Evolutionary conservation across 1,139 yeast species (phyloP).

Genomic region (Geotrichum europaeum): DNA sequence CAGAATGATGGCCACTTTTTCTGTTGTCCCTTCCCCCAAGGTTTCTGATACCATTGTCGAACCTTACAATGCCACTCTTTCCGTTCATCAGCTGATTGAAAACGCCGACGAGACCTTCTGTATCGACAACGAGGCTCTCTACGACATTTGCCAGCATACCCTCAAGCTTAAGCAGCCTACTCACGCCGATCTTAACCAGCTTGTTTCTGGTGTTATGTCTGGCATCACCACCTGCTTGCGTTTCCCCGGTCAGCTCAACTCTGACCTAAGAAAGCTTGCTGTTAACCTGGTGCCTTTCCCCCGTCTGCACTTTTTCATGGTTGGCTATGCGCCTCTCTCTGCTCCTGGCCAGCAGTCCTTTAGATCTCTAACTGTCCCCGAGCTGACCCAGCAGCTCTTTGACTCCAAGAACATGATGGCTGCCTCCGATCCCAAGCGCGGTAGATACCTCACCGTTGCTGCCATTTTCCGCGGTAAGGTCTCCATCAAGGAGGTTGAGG

Average conservation of each 20-base stretch:
- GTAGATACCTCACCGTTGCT: conserved; percentile 42
- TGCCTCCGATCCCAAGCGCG: conserved; percentile 41
- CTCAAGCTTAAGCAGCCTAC: conserved; percentile 38
- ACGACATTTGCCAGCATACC: conserved; percentile 40
- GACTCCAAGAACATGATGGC: conserved; percentile 43
- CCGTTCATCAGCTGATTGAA: conserved; percentile 43
- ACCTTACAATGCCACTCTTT: conserved; percentile 41
- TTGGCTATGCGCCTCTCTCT: conserved; percentile 42
- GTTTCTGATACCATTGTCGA: conserved; percentile 44
- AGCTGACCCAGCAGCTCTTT: conserved; percentile 43
- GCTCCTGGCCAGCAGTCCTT: conserved; percentile 37
- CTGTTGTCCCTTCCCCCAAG: conserved; percentile 42
- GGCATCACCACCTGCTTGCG: conserved; percentile 44
- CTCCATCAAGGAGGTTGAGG: conserved; percentile 43
- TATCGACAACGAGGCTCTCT: conserved; percentile 43
- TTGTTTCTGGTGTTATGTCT: conserved; percentile 42
- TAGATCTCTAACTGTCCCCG: conserved; percentile 40
- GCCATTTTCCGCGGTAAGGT: conserved; percentile 44
- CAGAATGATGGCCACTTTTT: conserved; percentile 43
- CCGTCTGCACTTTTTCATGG: conserved; percentile 43
- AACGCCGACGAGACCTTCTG: conserved; percentile 43
- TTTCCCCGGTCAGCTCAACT: conserved; percentile 44
- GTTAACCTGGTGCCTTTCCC: conserved; percentile 46
- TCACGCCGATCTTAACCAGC: conserved; percentile 39
- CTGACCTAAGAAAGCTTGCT: conserved; percentile 43